A percentile compares a stretch with the other conserved stretches of the same genome.
phyloP scores from a whole-genome alignment of 257 asterid genomes.

The Paraleonurus japonicus region DNA sequence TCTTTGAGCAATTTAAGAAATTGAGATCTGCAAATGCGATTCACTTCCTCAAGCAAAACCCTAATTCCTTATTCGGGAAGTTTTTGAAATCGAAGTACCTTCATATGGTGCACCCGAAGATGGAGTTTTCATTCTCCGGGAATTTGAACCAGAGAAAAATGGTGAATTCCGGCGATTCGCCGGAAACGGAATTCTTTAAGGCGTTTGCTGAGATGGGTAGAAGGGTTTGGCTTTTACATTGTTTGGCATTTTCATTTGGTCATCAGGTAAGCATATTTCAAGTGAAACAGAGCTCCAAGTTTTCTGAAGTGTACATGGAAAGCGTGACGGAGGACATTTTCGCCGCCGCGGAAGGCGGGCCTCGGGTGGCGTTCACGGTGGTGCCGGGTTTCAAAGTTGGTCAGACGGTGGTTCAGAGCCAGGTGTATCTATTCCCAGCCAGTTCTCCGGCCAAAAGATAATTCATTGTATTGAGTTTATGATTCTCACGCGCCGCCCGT shows the following conservation, averaged over 20 bases:
- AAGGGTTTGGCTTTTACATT: conserved; percentile 79
- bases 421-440: conserved; percentile 62
- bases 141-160: conserved; percentile 73
- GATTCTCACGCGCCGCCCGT: conserved; percentile 33
- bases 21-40: conserved; percentile 46
- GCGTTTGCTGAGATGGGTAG: conserved; percentile 89
- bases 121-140: conserved; percentile 89
- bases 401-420: conserved; percentile 78
- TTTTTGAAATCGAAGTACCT: conserved; percentile 76
- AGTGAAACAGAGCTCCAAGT: conserved; percentile 46
- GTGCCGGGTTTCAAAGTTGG: conserved; percentile 93
- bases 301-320: conserved; percentile 87
- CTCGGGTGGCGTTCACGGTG: conserved; percentile 79
- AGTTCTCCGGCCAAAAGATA: conserved; percentile 34
- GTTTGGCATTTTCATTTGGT: conserved; percentile 64
- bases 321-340: conserved; percentile 65
- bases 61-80: conserved; percentile 55
- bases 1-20: conserved; percentile 58
- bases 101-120: conserved; percentile 78
- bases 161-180: conserved; percentile 73
- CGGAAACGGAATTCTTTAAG: conserved; percentile 83
- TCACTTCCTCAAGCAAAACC: conserved; percentile 56
- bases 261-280: conserved; percentile 62
- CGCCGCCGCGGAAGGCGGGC: conserved; percentile 44
- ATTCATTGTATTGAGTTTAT: background rate